A percentile compares a stretch with the other conserved stretches of the same genome.
Conservation (phyloP, 2,329 filamentous ascomycete genomes). For the Pseudovirgaria hyperparasitica region DNA sequence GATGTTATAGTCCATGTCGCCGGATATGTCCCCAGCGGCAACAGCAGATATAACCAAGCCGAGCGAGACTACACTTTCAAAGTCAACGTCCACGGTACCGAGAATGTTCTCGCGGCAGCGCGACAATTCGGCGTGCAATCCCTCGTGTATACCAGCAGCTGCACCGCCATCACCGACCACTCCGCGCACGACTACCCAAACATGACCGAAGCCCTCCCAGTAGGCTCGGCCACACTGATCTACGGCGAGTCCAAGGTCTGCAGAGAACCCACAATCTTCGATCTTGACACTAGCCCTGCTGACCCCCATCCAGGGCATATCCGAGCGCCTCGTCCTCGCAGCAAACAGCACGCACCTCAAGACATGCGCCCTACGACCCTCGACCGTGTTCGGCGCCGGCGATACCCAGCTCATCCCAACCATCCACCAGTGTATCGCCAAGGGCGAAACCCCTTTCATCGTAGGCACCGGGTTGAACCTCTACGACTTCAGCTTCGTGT, state of each 20-base stretch:
- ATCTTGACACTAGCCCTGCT: slow-evolving; percentile 1
- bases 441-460: slow-evolving; percentile 61
- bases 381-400: slow-evolving; percentile 83
- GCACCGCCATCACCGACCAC: slow-evolving; percentile 78
- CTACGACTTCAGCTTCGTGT: slow-evolving; percentile 59
- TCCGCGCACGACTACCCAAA: slow-evolving; percentile 60
- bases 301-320: slow-evolving; percentile 7
- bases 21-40: slow-evolving; percentile 29
- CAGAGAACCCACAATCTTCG: slow-evolving; percentile 1
- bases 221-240: slow-evolving; percentile 58
- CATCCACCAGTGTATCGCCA: slow-evolving; percentile 58
- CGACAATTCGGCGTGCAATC: slow-evolving; percentile 57
- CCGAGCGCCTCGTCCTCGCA: slow-evolving; percentile 48
- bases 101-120: slow-evolving; percentile 62
- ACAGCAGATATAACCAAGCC: slow-evolving; percentile 25
- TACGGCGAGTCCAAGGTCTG: slow-evolving; percentile 83
- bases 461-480: slow-evolving; percentile 63
- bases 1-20: slow-evolving; percentile 88
- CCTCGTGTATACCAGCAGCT: slow-evolving; percentile 83
- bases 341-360: slow-evolving; percentile 58
- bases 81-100: slow-evolving; percentile 83
- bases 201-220: slow-evolving; percentile 71
- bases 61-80: slow-evolving; percentile 48
- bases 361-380: slow-evolving; percentile 71
- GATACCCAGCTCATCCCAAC: slow-evolving; percentile 66